Percentiles rank a stretch among this genome's conserved stretches.
Conservation (phyloP, 257 asterid species). For the Leonotis leonurus region DNA sequence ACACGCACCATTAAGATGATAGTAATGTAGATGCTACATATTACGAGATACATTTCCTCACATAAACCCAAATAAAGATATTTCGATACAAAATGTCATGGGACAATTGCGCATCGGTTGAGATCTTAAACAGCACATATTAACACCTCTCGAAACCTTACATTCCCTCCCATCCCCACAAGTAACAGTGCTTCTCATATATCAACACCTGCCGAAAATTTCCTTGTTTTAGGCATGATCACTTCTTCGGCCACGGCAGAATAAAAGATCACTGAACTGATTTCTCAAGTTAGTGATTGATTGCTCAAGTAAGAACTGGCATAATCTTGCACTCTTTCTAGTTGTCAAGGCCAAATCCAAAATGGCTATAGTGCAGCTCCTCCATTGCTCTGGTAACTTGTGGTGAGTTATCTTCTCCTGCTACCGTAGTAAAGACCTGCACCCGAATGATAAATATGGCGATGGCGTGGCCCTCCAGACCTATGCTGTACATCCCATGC, state of each 20-base stretch:
- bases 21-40: neutral
- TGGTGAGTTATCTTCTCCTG: conserved; percentile 48
- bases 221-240: no score
- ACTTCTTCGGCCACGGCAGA: neutral
- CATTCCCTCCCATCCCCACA: neutral
- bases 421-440: conserved; percentile 77
- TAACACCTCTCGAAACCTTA: conserved; percentile 7
- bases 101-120: neutral
- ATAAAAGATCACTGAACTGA: neutral
- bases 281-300: neutral
- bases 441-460: conserved; percentile 67
- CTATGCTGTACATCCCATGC: conserved; percentile 70
- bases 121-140: conserved; percentile 8
- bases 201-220: conserved; percentile 5
- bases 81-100: neutral
- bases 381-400: neutral
- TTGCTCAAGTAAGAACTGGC: neutral
- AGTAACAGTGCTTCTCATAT: neutral
- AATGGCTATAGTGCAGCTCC: neutral
- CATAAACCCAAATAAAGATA: neutral
- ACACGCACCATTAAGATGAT: neutral
- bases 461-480: conserved; percentile 54
- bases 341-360: neutral
- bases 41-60: neutral
- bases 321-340: neutral